A percentile compares a stretch with the other conserved stretches of the same genome.
Conservation (phyloP, 345 rosid species). For the Chamaenerion angustifolium region DNA sequence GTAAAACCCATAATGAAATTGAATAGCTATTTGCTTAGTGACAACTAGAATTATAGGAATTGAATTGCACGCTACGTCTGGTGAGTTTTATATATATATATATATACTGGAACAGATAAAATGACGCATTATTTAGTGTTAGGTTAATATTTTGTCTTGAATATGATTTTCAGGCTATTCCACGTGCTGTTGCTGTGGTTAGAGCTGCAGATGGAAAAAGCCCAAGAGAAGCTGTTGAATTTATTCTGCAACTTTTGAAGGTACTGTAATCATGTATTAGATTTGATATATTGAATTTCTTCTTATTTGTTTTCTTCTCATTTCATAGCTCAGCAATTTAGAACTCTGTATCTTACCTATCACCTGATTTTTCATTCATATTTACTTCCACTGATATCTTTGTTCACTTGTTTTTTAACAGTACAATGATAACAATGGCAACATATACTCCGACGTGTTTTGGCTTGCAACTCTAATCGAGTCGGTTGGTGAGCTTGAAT, state of each 20-base stretch:
- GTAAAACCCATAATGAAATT: no score
- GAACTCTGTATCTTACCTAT: no score
- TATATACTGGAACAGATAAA: background rate
- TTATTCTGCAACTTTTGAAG: conserved; percentile 90
- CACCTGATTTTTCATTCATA: background rate
- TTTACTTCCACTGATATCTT: background rate
- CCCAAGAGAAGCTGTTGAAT: conserved; percentile 96
- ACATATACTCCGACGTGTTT: conserved; percentile 84
- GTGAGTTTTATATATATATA: background rate
- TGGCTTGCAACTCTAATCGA: conserved; percentile 92
- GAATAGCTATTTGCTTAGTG: no score
- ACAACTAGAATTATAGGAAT: no score
- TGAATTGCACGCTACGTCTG: no score
- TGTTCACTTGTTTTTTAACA: conserved; percentile 12
- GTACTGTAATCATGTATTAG: conserved; percentile 14
- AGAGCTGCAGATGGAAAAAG: conserved; percentile 76
- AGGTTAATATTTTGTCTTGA: background rate
- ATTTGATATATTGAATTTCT: no score
- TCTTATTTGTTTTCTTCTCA: no score
- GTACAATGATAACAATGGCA: conserved; percentile 94
- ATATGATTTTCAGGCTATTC: conserved; percentile 53
- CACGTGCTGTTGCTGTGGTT: conserved; percentile 81
- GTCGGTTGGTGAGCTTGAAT: conserved; percentile 86
- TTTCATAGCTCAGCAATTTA: no score
- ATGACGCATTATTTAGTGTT: background rate